Percentiles rank a stretch among this genome's conserved stretches.
phyloP scores from a whole-genome alignment of 2,329 filamentous ascomycete species.

The Tetracladium maxilliforme region DNA sequence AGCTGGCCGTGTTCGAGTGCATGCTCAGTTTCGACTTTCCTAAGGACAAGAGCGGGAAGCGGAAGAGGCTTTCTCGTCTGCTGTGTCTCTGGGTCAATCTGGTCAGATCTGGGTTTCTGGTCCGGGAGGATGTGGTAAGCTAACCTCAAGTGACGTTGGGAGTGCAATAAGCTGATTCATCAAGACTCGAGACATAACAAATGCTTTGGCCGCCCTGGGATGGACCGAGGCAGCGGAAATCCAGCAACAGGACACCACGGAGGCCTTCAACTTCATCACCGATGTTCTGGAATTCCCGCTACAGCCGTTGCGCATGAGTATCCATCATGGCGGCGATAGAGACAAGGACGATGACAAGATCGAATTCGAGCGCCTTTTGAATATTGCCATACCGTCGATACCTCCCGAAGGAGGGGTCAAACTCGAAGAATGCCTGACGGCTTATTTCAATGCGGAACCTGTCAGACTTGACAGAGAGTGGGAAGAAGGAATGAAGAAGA shows the following conservation, averaged over 20 bases:
- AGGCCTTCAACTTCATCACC: slow-evolving; percentile 91
- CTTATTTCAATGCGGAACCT: slow-evolving; percentile 97
- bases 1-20: slow-evolving; percentile 79
- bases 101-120: slow-evolving; percentile 69
- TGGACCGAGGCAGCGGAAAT: slow-evolving; percentile 68
- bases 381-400: slow-evolving; percentile 75
- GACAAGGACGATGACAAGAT: slow-evolving; percentile 79
- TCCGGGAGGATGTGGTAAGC: slow-evolving; percentile 69
- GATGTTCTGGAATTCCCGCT: slow-evolving; percentile 78
- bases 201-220: slow-evolving; percentile 69
- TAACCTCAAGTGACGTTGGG: neutral
- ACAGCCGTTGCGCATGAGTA: slow-evolving; percentile 81
- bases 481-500: too few species aligned
- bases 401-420: slow-evolving; percentile 53
- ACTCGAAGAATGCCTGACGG: slow-evolving; percentile 81
- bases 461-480: too few species aligned
- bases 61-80: slow-evolving; percentile 60
- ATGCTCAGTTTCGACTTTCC: slow-evolving; percentile 72
- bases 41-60: too few species aligned
- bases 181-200: slow-evolving; percentile 14
- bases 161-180: neutral
- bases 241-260: slow-evolving; percentile 89
- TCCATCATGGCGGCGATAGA: slow-evolving; percentile 82
- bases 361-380: slow-evolving; percentile 78
- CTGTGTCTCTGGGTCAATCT: slow-evolving; percentile 89